Conservation (phyloP, 768 basidiomycete species). For the Leccinum barrowsii region DNA sequence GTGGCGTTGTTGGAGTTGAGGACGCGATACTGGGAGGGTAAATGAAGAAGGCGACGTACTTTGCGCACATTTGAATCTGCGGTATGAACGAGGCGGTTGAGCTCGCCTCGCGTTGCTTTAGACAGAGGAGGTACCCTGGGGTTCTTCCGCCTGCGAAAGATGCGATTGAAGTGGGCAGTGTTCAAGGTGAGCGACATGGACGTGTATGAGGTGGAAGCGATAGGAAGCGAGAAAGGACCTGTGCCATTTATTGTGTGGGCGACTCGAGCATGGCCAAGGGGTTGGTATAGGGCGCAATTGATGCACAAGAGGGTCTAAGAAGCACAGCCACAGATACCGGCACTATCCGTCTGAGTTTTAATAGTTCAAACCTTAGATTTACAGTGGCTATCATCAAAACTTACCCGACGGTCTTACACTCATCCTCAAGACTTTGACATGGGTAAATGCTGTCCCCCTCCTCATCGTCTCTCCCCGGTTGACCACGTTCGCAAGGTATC, state of each 20-base stretch:
- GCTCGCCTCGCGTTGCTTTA: constrained; percentile 64
- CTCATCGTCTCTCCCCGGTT: constrained; percentile 1
- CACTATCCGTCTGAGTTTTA: constrained; percentile 28
- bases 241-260: constrained; percentile 18
- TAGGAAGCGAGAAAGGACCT: constrained; percentile 20
- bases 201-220: constrained; percentile 23
- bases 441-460: constrained; percentile 54
- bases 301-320: no score
- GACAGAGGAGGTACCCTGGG: constrained; percentile 32
- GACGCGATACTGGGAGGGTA: constrained; percentile 37
- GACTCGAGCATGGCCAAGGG: constrained; percentile 23
- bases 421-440: constrained; percentile 75
- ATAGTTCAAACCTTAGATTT: constrained; percentile 35
- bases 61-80: constrained; percentile 54
- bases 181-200: constrained; percentile 28
- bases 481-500: constrained; percentile 65
- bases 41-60: constrained; percentile 37
- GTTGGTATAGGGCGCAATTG: constrained; percentile 3
- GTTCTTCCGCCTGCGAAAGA: constrained; percentile 44
- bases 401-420: constrained; percentile 34
- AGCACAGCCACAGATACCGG: constrained; percentile 29
- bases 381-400: constrained; percentile 51
- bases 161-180: constrained; percentile 24
- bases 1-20: constrained; percentile 22
- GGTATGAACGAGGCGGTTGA: constrained; percentile 62